phyloP scores from a whole-genome alignment of 2,329 filamentous ascomycete genomes.

The Pestalotiopsis fici region DNA sequence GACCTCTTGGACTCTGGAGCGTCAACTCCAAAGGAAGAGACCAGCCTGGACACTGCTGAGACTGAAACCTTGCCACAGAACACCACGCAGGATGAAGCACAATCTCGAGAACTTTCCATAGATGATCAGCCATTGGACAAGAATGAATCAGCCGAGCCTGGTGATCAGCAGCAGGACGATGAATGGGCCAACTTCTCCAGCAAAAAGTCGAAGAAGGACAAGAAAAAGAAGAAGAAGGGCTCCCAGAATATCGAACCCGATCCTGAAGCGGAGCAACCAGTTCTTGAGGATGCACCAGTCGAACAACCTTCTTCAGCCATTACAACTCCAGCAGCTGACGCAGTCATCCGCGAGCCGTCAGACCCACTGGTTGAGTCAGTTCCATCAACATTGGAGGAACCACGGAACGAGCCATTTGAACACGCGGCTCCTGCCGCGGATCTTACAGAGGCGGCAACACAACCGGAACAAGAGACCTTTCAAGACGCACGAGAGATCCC shows the following conservation, averaged over 20 bases:
- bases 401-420: not conserved
- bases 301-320: not conserved
- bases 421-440: not conserved
- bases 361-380: not conserved
- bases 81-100: constrained; percentile 9
- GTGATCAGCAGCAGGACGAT: constrained; percentile 4
- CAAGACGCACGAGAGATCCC: not conserved
- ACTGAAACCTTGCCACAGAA: constrained; percentile 9
- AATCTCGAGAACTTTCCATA: constrained; percentile 4
- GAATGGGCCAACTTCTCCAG: not conserved
- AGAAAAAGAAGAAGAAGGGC: constrained; percentile 28
- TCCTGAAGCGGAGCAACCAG: not conserved
- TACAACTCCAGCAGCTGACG: not conserved
- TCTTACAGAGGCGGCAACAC: not conserved
- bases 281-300: not conserved
- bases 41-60: constrained; percentile 5
- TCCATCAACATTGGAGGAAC: not conserved
- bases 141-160: constrained; percentile 11
- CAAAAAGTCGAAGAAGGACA: constrained; percentile 34
- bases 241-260: constrained; percentile 5
- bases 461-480: not conserved
- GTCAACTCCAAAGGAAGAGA: constrained; percentile 8
- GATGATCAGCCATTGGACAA: constrained; percentile 10
- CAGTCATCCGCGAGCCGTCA: not conserved
- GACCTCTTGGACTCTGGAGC: constrained; percentile 17